Base-by-base conservation (phyloP, 2,329 filamentous ascomycete species). In the Fusarium zealandicum region DNA sequence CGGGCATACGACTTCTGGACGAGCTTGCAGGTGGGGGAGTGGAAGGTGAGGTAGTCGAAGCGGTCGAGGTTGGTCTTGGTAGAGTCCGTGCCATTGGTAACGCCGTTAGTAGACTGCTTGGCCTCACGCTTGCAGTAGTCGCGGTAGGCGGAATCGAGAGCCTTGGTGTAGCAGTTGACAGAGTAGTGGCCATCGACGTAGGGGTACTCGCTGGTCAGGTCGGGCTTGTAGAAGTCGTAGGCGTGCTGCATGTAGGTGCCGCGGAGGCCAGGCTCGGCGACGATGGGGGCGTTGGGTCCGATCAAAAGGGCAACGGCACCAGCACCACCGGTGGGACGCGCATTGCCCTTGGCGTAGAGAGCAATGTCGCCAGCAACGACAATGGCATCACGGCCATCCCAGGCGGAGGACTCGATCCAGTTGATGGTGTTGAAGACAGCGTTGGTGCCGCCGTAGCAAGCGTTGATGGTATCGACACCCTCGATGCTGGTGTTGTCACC, bases 221-320 rank as follows among this genome's bases (percentile, higher is more conserved):
- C 90, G 69, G 90, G 90, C 86, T 93, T 93, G 86, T 92, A 93
- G 75, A 93, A 93, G 76, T 93, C 90, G 76, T 93, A 95, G 68
- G 87, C 88, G 78, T 93, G 90, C 75, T 87, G 82, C 86, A 93
- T 88, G 80, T 90, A 92, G 68, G 82, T 87, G 72, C 88, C 90
- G 70, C 90, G 87, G 71, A 92, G 84, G 72, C 90, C 90, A 44
- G 90, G 85, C 78, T 93, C 90, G 63, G 89, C 80, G 57, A 88
- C 89, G 60, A 93, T 78, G 50, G 90, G 90, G 45, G 90, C 90
- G 71, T 93, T 80, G 53, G 90, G 90, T 50, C 90, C 90, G 67
- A 93, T 82, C 65, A 93, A 80, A 81, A 93, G 82, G 70, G 90
- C 90, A 56, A 93, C 88, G 61, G 83, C 87, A 67, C 90, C 90